Evolutionary conservation across 345 rosid genomes (phyloP).

Genomic region (Linum lewisii): DNA sequence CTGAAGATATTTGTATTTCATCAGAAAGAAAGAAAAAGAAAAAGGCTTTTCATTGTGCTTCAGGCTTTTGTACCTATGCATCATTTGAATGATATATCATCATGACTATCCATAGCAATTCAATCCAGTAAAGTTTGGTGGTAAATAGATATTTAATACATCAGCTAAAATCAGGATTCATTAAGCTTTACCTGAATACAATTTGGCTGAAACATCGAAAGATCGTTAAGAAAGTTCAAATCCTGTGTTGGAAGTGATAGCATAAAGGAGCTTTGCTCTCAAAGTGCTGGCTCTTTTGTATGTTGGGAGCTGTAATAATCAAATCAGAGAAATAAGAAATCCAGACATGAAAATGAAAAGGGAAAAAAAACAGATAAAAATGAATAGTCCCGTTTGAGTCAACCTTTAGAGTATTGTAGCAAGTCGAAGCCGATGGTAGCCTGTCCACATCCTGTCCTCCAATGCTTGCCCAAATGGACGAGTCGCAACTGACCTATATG

Average conservation of each 20-base stretch:
- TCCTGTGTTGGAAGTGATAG: conserved; percentile 89
- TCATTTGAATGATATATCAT: background rate
- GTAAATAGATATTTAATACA: background rate
- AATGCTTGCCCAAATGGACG: conserved; percentile 80
- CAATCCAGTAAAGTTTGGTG: background rate
- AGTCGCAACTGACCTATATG: conserved; percentile 72
- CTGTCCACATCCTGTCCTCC: conserved; percentile 97
- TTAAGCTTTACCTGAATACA: conserved; percentile 10
- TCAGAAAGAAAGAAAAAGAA: background rate
- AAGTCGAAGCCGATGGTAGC: conserved; percentile 97
- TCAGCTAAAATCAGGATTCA: background rate
- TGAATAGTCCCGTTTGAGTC: background rate
- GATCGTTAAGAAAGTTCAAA: conserved; percentile 81
- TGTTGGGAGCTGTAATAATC: conserved; percentile 78
- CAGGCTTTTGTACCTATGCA: background rate
- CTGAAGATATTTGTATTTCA: background rate
- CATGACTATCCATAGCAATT: background rate
- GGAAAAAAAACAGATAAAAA: background rate
- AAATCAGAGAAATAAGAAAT: conserved; percentile 14
- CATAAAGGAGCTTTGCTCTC: conserved; percentile 86
- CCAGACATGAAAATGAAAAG: background rate
- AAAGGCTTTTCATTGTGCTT: background rate
- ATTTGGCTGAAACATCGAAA: conserved; percentile 1
- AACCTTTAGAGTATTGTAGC: conserved; percentile 99
- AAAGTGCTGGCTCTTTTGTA: conserved; percentile 80